Evolutionary conservation across 1,284 basidiomycete species (phyloP).

Genomic region (Leccinum pachyderme): DNA sequence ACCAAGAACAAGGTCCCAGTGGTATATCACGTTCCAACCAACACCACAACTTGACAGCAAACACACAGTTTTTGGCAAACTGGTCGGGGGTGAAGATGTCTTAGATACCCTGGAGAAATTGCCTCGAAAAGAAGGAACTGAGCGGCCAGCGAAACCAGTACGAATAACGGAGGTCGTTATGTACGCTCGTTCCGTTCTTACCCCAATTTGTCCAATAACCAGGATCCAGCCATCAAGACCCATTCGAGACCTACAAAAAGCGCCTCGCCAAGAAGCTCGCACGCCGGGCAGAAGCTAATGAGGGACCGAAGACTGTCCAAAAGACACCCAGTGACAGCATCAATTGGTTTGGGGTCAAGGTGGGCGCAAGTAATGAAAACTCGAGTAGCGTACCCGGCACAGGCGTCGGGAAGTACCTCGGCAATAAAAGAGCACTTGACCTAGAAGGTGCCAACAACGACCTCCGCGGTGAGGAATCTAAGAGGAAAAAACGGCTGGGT

Average conservation of each 20-base stretch:
- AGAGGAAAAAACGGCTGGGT: slow-evolving; percentile 73
- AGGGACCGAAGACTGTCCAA: slow-evolving; percentile 27
- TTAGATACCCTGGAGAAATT: slow-evolving; percentile 82
- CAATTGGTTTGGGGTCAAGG: slow-evolving; percentile 84
- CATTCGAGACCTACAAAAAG: slow-evolving; percentile 81
- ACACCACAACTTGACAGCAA: slow-evolving; percentile 81
- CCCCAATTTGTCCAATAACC: neutral
- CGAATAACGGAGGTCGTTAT: slow-evolving; percentile 76
- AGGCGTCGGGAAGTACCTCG: slow-evolving; percentile 66
- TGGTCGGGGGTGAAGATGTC: slow-evolving; percentile 92
- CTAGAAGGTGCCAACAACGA: slow-evolving; percentile 10
- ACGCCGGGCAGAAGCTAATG: slow-evolving; percentile 52
- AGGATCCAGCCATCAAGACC: slow-evolving; percentile 69
- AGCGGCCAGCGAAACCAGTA: slow-evolving; percentile 82
- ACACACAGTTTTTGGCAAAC: slow-evolving; percentile 95
- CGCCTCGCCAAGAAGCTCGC: slow-evolving; percentile 75
- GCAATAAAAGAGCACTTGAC: slow-evolving; percentile 48
- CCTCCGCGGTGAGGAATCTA: slow-evolving; percentile 43
- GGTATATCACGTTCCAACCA: slow-evolving; percentile 84
- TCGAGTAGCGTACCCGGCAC: slow-evolving; percentile 31
- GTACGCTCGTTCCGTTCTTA: slow-evolving; percentile 40
- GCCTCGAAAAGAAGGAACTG: slow-evolving; percentile 79
- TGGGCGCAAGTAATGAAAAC: slow-evolving; percentile 45
- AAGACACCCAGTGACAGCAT: slow-evolving; percentile 60
- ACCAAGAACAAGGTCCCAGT: slow-evolving; percentile 69